These are phyloP conservation scores for Hypericum perforatum DNA, from an alignment of 345 rosid species.

Conservation along the genomic window DNA sequence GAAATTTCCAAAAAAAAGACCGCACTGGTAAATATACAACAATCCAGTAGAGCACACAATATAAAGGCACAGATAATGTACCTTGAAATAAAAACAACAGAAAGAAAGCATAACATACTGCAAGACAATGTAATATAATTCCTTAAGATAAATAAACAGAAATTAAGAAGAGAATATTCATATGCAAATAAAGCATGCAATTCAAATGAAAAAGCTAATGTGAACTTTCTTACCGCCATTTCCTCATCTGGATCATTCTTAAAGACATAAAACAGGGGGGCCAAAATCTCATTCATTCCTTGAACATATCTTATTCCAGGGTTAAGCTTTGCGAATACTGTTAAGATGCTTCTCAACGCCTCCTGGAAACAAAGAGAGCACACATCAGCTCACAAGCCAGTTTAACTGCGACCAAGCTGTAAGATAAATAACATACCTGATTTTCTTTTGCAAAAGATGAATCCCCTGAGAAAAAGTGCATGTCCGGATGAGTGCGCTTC, in stretches of 20 bases:
- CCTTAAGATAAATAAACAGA: no score
- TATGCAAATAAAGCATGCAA: neutral
- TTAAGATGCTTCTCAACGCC: constrained; percentile 63
- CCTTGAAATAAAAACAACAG: neutral
- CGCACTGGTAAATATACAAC: no score
- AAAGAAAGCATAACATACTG: neutral
- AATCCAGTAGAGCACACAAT: no score
- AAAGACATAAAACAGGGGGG: constrained; percentile 79
- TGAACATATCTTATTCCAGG: constrained; percentile 97
- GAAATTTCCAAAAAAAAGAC: no score
- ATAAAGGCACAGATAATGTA: constrained; percentile 5
- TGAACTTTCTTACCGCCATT: constrained; percentile 48
- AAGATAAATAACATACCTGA: constrained; percentile 44
- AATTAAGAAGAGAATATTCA: no score
- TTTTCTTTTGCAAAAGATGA: constrained; percentile 61
- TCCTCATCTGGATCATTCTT: constrained; percentile 72
- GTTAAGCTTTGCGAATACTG: constrained; percentile 84
- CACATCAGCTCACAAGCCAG: constrained; percentile 15
- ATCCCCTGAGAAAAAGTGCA: constrained; percentile 90
- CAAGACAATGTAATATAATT: no score
- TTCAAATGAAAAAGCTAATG: neutral
- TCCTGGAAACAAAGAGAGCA: constrained; percentile 44
- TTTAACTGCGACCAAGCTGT: neutral
- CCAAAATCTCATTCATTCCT: constrained; percentile 97
- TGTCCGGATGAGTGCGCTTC: constrained; percentile 92